Percentiles rank a stretch among this genome's conserved stretches.
These are phyloP conservation scores for Endocalyx cinctus DNA, from an alignment of 2,329 filamentous ascomycete species.

Conservation along the genomic window DNA sequence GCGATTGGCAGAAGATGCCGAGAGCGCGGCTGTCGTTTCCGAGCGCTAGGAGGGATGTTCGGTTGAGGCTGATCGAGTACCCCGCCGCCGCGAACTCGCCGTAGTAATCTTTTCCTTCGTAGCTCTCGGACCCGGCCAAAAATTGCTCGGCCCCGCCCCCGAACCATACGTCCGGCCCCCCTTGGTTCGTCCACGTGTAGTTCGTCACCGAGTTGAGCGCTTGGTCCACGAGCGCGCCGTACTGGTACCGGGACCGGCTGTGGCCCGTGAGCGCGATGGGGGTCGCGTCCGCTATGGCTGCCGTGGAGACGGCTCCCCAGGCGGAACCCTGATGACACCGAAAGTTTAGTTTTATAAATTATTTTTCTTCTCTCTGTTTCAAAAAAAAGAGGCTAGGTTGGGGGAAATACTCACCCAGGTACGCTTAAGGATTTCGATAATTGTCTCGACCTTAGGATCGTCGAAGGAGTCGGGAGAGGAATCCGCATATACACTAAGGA, in stretches of 20 bases:
- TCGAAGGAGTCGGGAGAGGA: slow-evolving; percentile 70
- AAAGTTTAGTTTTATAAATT: slow-evolving; percentile 31
- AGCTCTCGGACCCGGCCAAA: slow-evolving; percentile 59
- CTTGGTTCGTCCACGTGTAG: slow-evolving; percentile 74
- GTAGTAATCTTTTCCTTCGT: slow-evolving; percentile 73
- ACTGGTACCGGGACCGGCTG: slow-evolving; percentile 64
- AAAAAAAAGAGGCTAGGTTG: no score
- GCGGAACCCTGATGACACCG: slow-evolving; percentile 38
- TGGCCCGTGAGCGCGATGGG: slow-evolving; percentile 72
- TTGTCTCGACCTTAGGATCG: slow-evolving; percentile 82
- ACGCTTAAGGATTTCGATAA: slow-evolving; percentile 72
- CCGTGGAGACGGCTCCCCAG: slow-evolving; percentile 71
- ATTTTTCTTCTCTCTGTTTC: no score
- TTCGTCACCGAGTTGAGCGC: slow-evolving; percentile 72
- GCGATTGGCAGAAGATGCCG: slow-evolving; percentile 70
- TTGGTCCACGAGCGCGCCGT: slow-evolving; percentile 69
- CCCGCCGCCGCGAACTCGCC: slow-evolving; percentile 67
- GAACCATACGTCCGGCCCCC: slow-evolving; percentile 75
- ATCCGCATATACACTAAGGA: slow-evolving; percentile 73
- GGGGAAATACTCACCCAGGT: slow-evolving; percentile 44
- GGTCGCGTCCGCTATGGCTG: slow-evolving; percentile 76
- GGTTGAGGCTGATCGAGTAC: slow-evolving; percentile 70
- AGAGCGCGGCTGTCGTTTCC: slow-evolving; percentile 60
- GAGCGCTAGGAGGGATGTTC: slow-evolving; percentile 60
- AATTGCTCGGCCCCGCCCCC: slow-evolving; percentile 82